Base-by-base conservation (phyloP, 2,329 filamentous ascomycete species). In the Bipolaris oryzae region DNA sequence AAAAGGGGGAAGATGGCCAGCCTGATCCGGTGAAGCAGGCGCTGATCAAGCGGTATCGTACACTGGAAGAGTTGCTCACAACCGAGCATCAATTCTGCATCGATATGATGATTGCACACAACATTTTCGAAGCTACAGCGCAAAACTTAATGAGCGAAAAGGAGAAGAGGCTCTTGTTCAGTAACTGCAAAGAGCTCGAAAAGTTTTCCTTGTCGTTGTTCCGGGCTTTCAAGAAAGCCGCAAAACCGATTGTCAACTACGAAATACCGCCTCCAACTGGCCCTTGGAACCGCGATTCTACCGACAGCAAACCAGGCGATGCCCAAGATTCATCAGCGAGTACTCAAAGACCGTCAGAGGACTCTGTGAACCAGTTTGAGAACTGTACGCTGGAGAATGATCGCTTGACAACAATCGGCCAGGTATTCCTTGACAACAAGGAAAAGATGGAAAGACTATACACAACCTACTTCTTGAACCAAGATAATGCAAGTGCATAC, bases 101-200 rank as follows among this genome's bases (percentile, higher is more conserved):
- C 62, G 95, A 99, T 74, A 94, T 99, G 91, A 96, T 93, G 74
- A 94, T 99, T 50, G 89, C 96, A 2, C 92, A 96, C 70, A 93
- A 98, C 71, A 98, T 99, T 52, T 99, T 98, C 82, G 96, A 96
- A 76, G 92, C 91, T 41, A 98, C 95, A 0, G 91, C 92, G 1
- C 87, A 90, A 53, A 87, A 91, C 7, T 87, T 92, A 61, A 84
- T 97, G 25, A 91, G 90, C 41, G 80, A 85, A 39, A 90, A 94
- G 62, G 96, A 96, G 61, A 88, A 96, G 68, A 96, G 93, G 72
- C 83, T 90, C 11, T 86, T 99, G 15, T 99, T 99, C 75, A 89
- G 92, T 61, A 99, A 99, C 71, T 93, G 90, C 3, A 90, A 95
- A 67, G 90, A 96, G 68, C 88, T 99, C 53, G 91, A 96, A 58